Percentiles rank a stretch among this genome's conserved stretches.
phyloP scores from a whole-genome alignment of 2,329 filamentous ascomycete genomes.

The Penicillium sp. region DNA sequence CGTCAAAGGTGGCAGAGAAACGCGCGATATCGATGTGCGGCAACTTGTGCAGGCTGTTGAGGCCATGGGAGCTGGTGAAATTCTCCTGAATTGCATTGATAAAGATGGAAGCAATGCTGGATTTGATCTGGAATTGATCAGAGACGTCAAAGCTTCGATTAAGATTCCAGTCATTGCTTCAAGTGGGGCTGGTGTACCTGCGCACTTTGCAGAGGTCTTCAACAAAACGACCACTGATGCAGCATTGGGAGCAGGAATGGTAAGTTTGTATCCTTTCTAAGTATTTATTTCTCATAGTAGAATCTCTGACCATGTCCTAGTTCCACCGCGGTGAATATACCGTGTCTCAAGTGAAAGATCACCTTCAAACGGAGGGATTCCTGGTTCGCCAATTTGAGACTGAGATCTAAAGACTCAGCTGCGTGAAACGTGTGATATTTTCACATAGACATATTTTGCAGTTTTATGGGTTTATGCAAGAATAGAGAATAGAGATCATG shows the following conservation, averaged over 20 bases:
- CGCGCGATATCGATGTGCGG: slow-evolving; percentile 87
- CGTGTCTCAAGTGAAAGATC: slow-evolving; percentile 88
- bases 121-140: slow-evolving; percentile 89
- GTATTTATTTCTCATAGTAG: background rate
- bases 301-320: slow-evolving; percentile 34
- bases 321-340: slow-evolving; percentile 96
- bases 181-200: slow-evolving; percentile 83
- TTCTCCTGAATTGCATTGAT: slow-evolving; percentile 96
- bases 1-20: slow-evolving; percentile 90
- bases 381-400: slow-evolving; percentile 75
- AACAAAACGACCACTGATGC: slow-evolving; percentile 81
- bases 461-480: background rate
- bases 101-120: slow-evolving; percentile 91
- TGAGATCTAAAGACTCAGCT: slow-evolving; percentile 10
- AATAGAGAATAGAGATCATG: slow-evolving; percentile 1
- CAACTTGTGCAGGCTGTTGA: slow-evolving; percentile 87
- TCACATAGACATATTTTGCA: background rate
- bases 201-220: slow-evolving; percentile 90
- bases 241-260: slow-evolving; percentile 90
- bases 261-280: slow-evolving; percentile 37
- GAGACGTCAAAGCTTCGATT: slow-evolving; percentile 80
- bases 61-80: slow-evolving; percentile 92
- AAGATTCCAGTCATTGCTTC: slow-evolving; percentile 94
- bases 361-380: slow-evolving; percentile 67
- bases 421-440: background rate